Evolutionary conservation across 2,329 filamentous ascomycete species (phyloP), one percentile per base, ranked within the genome.

Genomic region (Tympanopsis confertula): DNA sequence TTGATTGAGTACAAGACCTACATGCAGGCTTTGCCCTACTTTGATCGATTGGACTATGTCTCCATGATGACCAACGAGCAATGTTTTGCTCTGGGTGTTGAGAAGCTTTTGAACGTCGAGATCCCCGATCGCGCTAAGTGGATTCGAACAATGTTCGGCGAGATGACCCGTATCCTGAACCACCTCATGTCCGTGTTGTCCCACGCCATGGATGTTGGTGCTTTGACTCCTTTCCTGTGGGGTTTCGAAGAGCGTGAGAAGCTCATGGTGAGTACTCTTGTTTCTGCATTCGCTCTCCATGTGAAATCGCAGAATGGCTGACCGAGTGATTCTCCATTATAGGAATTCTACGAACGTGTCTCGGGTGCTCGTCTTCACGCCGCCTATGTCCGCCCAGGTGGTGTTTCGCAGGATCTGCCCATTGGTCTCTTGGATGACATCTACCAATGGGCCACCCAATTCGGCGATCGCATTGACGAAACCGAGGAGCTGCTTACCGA

Each of bases 21-120:
- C 58, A 75, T 96, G 55, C 91, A 98, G 71, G 91, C 91, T 41
- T 71, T 98, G 56, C 91, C 91, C 40, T 98, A 98, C 71, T 98
- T 98, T 59, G 91, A 98, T 66, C 86, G 91, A 51, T 73, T 98
- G 61, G 91, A 98, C 65, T 98, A 98, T 63, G 88, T 95, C 50
- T 95, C 87, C 54, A 98, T 98, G 93, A 98, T 98, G 91, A 98
- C 91, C 54, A 98, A 98, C 64, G 91, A 98, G 72, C 91, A 98
- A 66, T 94, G 87, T 57, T 98, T 86, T 64, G 78, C 87, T 26
- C 74, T 98, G 47, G 91, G 87, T 15, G 89, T 96, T 39, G 91
- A 98, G 74, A 98, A 98, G 73, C 74, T 98, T 43, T 71, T 98
- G 53, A 98, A 98, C 62, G 71, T 98, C 47, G 93, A 98, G 59